These are phyloP conservation scores for Mycoemilia scoparia DNA, from an alignment of 192 early-diverging fungal genomes.

Conservation along the genomic window DNA sequence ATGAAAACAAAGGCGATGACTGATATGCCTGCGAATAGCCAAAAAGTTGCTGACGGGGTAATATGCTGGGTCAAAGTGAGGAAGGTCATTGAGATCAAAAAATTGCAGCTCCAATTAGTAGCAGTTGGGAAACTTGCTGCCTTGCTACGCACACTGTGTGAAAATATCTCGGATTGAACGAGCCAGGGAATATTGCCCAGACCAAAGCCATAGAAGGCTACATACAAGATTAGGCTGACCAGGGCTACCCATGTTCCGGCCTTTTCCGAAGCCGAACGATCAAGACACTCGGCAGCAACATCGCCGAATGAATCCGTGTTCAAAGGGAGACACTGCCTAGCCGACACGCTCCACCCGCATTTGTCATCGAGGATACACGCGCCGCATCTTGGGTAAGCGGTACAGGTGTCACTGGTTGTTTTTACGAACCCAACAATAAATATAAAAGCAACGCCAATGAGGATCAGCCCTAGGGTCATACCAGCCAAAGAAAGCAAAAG, in stretches of 20 bases:
- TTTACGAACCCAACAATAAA: constrained; percentile 28
- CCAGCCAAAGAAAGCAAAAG: constrained; percentile 26
- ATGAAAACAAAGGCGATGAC: constrained; percentile 15
- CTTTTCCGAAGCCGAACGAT: constrained; percentile 8
- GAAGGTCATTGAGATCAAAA: constrained; percentile 24
- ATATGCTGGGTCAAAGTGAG: constrained; percentile 29
- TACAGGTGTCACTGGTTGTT: constrained; percentile 21
- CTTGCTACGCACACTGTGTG: constrained; percentile 26
- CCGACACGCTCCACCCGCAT: constrained; percentile 20
- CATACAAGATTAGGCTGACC: constrained; percentile 27
- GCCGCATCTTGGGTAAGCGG: constrained; percentile 18
- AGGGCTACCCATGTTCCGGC: constrained; percentile 26
- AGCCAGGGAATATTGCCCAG: constrained; percentile 29
- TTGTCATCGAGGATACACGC: constrained; percentile 17
- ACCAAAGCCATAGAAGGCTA: constrained; percentile 24
- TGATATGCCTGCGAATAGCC: constrained; percentile 27
- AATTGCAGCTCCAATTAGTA: constrained; percentile 26
- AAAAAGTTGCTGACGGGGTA: constrained; percentile 27
- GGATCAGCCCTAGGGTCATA: constrained; percentile 18
- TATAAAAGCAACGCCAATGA: constrained; percentile 26
- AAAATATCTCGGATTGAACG: constrained; percentile 28
- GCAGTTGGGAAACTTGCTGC: constrained; percentile 25
- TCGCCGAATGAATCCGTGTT: constrained; percentile 5
- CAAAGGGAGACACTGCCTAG: constrained; percentile 8
- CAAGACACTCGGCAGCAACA: constrained; percentile 14